These are phyloP conservation scores for Populus nigra DNA, from an alignment of 345 rosid genomes.

Conservation along the genomic window DNA sequence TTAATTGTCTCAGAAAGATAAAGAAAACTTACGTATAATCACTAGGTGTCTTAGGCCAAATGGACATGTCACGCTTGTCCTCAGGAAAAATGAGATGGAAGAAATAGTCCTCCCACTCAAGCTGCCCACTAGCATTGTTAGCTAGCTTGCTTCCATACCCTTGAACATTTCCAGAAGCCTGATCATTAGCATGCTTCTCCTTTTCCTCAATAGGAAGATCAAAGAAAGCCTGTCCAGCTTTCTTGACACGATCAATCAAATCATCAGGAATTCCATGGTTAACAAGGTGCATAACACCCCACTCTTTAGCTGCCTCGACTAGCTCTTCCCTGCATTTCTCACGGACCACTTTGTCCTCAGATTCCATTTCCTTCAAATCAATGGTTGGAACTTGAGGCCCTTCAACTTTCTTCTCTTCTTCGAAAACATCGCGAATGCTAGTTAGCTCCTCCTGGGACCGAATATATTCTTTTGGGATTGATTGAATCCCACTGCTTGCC, in stretches of 20 bases:
- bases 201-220: conserved; percentile 70
- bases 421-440: conserved; percentile 68
- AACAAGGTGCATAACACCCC: conserved; percentile 96
- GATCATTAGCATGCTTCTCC: conserved; percentile 85
- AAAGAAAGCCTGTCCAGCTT: conserved; percentile 62
- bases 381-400: conserved; percentile 89
- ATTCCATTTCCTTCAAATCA: conserved; percentile 58
- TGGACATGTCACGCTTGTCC: conserved; percentile 68
- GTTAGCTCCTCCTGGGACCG: conserved; percentile 74
- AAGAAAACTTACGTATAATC: conserved; percentile 65
- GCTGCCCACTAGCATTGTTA: conserved; percentile 77
- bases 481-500: conserved; percentile 62
- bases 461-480: conserved; percentile 76
- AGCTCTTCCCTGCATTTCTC: conserved; percentile 54
- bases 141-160: conserved; percentile 97
- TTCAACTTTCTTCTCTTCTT: conserved; percentile 63
- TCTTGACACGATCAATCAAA: conserved; percentile 60
- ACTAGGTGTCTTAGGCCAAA: conserved; percentile 78
- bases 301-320: conserved; percentile 58
- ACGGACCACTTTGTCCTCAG: conserved; percentile 44
- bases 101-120: conserved; percentile 97
- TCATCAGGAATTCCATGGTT: conserved; percentile 74
- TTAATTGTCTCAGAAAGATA: not conserved
- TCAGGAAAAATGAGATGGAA: conserved; percentile 81
- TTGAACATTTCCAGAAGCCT: conserved; percentile 73